Percentiles rank a stretch among this genome's conserved stretches.
Conservation (phyloP, 228 moss, liverwort and hornwort genomes). For the Sphagnum magellanicum region DNA sequence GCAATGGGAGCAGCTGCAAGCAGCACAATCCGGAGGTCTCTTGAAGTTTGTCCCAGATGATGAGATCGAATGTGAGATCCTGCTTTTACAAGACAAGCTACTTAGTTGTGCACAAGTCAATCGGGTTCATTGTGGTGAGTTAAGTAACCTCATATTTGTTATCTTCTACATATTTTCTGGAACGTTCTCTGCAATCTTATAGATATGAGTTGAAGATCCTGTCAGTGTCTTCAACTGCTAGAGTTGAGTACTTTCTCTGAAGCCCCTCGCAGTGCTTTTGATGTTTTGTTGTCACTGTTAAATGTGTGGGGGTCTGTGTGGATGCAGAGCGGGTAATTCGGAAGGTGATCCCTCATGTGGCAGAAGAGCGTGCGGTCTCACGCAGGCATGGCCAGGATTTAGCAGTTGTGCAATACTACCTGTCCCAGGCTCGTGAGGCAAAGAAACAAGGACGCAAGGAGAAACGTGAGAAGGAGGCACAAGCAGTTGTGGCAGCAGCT, state of each 20-base stretch:
- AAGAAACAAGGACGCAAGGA: constrained; percentile 64
- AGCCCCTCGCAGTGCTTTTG: too few species aligned
- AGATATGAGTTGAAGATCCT: too few species aligned
- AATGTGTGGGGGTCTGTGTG: background rate
- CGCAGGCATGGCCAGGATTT: constrained; percentile 36
- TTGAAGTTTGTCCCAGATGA: constrained; percentile 52
- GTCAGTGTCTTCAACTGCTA: too few species aligned
- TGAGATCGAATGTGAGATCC: constrained; percentile 56
- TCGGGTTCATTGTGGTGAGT: constrained; percentile 44
- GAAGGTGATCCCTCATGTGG: constrained; percentile 39
- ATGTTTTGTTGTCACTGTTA: background rate
- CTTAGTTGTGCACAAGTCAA: constrained; percentile 44
- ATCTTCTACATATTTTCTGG: too few species aligned
- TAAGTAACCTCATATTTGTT: background rate
- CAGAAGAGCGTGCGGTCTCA: constrained; percentile 38
- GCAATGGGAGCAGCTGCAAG: constrained; percentile 56
- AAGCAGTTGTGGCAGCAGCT: constrained; percentile 60
- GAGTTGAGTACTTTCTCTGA: too few species aligned
- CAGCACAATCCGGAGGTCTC: constrained; percentile 42
- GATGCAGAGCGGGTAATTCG: constrained; percentile 41
- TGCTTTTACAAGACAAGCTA: constrained; percentile 48
- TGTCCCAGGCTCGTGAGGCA: constrained; percentile 50
- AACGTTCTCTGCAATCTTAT: too few species aligned
- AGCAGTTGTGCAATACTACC: constrained; percentile 47
- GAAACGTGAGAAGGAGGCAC: constrained; percentile 67